Evolutionary conservation across 1,284 basidiomycete genomes (phyloP).

Genomic region (Apiotrichum mycotoxinovorans): DNA sequence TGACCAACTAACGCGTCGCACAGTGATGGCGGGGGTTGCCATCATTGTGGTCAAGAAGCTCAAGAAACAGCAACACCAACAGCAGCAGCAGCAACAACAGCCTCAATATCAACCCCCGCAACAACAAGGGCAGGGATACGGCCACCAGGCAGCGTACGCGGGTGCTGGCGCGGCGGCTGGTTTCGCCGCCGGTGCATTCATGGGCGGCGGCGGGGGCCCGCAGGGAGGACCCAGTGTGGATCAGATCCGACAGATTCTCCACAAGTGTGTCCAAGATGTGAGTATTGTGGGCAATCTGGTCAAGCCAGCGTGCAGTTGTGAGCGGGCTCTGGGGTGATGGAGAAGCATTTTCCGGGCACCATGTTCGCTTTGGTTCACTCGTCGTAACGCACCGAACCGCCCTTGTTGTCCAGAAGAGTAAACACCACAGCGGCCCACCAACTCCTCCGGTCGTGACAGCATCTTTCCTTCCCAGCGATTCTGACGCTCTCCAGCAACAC

Average conservation of each 20-base stretch:
- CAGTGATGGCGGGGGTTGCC: constrained; percentile 12
- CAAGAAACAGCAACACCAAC: constrained; percentile 6
- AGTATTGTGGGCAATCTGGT: constrained; percentile 13
- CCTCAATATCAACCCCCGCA: constrained; percentile 9
- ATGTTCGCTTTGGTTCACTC: too few relatives aligned
- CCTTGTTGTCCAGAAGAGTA: too few relatives aligned
- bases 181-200: not conserved
- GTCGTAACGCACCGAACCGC: too few relatives aligned
- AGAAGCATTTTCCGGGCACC: too few relatives aligned
- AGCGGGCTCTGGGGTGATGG: too few relatives aligned
- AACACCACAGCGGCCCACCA: too few relatives aligned
- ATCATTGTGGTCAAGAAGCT: constrained; percentile 11
- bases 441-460: not conserved
- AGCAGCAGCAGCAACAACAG: constrained; percentile 7
- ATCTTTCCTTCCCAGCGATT: not conserved
- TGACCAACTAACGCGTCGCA: not conserved
- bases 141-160: not conserved
- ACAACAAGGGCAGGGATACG: not conserved
- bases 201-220: not conserved
- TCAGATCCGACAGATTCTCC: constrained; percentile 21
- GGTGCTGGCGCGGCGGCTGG: constrained; percentile 1
- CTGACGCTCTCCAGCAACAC: constrained; percentile 39
- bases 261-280: constrained; percentile 50
- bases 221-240: constrained; percentile 3
- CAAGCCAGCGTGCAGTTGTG: too few relatives aligned